Percentiles rank a stretch among this genome's conserved stretches.
Evolutionary conservation across 768 basidiomycete genomes (phyloP).

Genomic region (Austroboletus festivus): DNA sequence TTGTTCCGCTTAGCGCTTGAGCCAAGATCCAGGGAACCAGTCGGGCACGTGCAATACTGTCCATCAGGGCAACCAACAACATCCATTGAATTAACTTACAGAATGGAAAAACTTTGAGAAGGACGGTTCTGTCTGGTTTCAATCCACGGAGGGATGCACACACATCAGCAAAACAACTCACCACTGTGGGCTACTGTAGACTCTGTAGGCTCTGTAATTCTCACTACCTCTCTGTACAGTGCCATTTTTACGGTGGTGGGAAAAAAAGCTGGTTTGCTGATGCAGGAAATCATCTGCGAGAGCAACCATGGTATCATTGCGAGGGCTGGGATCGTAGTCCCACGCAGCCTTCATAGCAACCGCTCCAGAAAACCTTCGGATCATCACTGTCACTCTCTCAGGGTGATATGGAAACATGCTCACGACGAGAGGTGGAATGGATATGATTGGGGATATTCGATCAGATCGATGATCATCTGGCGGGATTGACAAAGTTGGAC

Average conservation of each 20-base stretch:
- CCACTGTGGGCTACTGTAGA: no score
- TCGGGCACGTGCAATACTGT: slow-evolving; percentile 9
- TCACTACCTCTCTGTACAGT: no score
- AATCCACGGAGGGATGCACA: not conserved
- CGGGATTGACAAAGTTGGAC: not conserved
- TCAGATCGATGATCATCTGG: not conserved
- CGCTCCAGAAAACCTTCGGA: not conserved
- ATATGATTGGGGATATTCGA: not conserved
- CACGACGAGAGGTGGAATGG: not conserved
- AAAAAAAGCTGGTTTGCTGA: not conserved
- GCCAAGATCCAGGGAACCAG: slow-evolving; percentile 10
- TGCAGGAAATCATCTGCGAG: not conserved
- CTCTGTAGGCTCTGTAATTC: no score
- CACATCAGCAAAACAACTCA: no score
- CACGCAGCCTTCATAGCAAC: not conserved
- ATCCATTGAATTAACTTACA: not conserved
- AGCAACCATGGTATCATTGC: not conserved
- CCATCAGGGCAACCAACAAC: not conserved
- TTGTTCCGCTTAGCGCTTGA: slow-evolving; percentile 2
- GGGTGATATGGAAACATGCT: not conserved
- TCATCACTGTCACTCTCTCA: not conserved
- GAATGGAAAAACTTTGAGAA: not conserved
- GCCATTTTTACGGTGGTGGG: not conserved
- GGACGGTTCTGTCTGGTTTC: not conserved
- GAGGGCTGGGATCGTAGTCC: not conserved